A percentile compares a stretch with the other conserved stretches of the same genome.
These are phyloP conservation scores for Leccinum imitatum DNA, from an alignment of 768 basidiomycete genomes.

Conservation along the genomic window DNA sequence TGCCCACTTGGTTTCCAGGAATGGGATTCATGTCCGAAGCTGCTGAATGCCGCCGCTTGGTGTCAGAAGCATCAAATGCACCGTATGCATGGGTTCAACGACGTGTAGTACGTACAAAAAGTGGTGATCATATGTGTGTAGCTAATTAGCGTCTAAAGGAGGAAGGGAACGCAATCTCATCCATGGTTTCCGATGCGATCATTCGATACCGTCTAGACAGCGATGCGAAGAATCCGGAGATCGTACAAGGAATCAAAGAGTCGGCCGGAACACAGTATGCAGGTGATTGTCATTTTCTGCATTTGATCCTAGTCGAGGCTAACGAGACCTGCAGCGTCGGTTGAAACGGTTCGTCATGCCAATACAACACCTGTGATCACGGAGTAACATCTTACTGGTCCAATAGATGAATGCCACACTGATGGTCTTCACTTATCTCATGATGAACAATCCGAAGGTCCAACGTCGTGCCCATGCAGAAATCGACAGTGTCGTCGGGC, in stretches of 20 bases:
- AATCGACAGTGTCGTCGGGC: neutral
- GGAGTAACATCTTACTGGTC: neutral
- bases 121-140: neutral
- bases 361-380: neutral
- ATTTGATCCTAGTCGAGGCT: too few relatives aligned
- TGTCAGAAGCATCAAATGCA: neutral
- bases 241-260: neutral
- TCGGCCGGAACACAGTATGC: neutral
- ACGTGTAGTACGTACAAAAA: neutral
- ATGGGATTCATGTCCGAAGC: neutral
- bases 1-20: neutral
- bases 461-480: neutral
- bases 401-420: neutral
- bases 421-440: neutral
- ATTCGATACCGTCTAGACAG: neutral
- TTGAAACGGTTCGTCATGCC: neutral
- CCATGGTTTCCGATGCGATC: neutral
- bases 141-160: neutral
- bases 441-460: neutral
- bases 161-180: neutral
- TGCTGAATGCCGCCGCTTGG: neutral
- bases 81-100: neutral
- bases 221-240: neutral
- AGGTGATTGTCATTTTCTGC: neutral
- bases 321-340: neutral